These are phyloP conservation scores for Boletus bicolor DNA, from an alignment of 768 basidiomycete genomes.

Conservation along the genomic window DNA sequence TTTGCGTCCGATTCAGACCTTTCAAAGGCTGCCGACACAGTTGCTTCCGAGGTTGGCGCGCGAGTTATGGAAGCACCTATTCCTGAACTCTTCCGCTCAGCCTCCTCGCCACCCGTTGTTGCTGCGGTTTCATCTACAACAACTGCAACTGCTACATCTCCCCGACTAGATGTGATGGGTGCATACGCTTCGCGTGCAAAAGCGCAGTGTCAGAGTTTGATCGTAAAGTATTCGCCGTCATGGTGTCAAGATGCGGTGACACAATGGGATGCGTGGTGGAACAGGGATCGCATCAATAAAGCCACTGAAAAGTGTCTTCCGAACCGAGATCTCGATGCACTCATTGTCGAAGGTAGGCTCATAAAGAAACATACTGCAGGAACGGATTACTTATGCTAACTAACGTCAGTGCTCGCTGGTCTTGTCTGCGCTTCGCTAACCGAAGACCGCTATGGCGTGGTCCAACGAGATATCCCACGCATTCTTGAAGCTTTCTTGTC, in stretches of 20 bases:
- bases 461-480: conserved; percentile 81
- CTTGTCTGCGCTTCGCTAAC: conserved; percentile 68
- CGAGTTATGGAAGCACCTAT: conserved; percentile 33
- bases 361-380: not conserved
- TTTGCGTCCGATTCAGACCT: conserved; percentile 60
- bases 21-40: conserved; percentile 47
- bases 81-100: conserved; percentile 50
- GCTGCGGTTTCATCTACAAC: conserved; percentile 9
- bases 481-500: conserved; percentile 73
- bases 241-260: conserved; percentile 25
- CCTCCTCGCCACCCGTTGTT: conserved; percentile 21
- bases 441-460: conserved; percentile 80
- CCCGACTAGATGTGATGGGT: not conserved
- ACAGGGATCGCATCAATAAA: conserved; percentile 48
- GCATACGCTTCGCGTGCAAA: not conserved
- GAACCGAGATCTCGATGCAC: conserved; percentile 58
- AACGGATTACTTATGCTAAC: not conserved
- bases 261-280: conserved; percentile 51
- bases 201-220: not conserved
- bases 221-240: conserved; percentile 31
- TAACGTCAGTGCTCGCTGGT: conserved; percentile 47
- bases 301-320: conserved; percentile 55
- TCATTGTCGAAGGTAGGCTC: conserved; percentile 55
- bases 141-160: not conserved
- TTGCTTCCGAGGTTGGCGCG: conserved; percentile 33